Evolutionary conservation across 2,329 filamentous ascomycete species (phyloP), one percentile per base, ranked within the genome.

Genomic region (Cytospora leucostoma): DNA sequence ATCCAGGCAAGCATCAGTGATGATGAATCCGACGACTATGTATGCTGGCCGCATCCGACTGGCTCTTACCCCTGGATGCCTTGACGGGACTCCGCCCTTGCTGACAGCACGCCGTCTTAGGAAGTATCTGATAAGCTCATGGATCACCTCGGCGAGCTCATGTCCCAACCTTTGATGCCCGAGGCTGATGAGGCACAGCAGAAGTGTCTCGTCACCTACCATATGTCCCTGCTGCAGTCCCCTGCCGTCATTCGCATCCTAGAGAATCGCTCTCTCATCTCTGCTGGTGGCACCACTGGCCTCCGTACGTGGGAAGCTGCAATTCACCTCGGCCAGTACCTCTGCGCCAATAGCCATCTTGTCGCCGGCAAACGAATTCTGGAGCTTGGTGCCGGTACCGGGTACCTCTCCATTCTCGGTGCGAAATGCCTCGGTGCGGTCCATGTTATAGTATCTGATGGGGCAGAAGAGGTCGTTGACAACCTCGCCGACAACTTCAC

Each of bases 71-170:
- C 2, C 15, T 15, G 12, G 13, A 19, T 8, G 21, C 6, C 4
- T 47, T 5, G 8, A 21, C 12, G 4, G 33, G 7, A n/a, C 13
- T 32, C 7, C 5, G 35, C n/a, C 53, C 38, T 55, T 21, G 57
- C 35, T 19, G 13, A 11, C 35, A 13, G 15, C 11, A n/a, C 12
- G 11, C 17, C 32, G n/a, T 33, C 21, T 5, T 77, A 97, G 93
- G 92, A 89, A 74, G 88, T 97, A 54, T 92, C 89, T 66, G 91
- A 96, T 75, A 82, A 89, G 74, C 83, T 97, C 70, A 91, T 94
- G 83, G 80, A 81, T 61, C 79, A 81, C 44, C 82, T 96, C 68
- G 86, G 88, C 60, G 75, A 80, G 65, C 81, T 95, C 32, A 81
- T 96, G 63, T 80, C 82, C 21, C 80, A 82, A 35, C 84, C 86